Evolutionary conservation across 805 yeast genomes (phyloP).

Genomic region (Maudiozyma turicensis): DNA sequence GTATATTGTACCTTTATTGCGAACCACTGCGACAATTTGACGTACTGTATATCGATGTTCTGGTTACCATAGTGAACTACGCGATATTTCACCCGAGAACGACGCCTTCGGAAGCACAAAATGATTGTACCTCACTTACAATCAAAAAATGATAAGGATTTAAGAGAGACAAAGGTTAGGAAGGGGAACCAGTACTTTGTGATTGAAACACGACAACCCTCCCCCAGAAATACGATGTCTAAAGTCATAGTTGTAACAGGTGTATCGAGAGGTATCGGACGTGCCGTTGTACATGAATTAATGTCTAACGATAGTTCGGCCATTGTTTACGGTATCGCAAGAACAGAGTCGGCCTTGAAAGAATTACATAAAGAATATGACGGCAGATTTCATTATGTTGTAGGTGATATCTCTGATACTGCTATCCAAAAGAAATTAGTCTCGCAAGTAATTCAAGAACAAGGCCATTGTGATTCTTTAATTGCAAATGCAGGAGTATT

Average conservation of each 20-base stretch:
- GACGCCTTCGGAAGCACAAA: too few species aligned
- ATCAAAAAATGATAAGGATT: too few species aligned
- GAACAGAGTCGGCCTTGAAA: conserved; percentile 43
- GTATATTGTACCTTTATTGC: too few species aligned
- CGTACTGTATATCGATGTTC: too few species aligned
- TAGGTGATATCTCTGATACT: conserved; percentile 51
- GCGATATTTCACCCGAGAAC: too few species aligned
- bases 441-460: conserved; percentile 35
- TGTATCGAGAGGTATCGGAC: conserved; percentile 72
- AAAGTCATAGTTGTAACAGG: conserved; percentile 46
- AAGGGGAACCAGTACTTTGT: neutral
- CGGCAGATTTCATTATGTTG: conserved; percentile 40
- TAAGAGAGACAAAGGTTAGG: too few species aligned
- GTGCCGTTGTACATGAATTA: conserved; percentile 54
- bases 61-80: too few species aligned
- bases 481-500: conserved; percentile 78
- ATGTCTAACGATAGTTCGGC: conserved; percentile 32
- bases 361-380: conserved; percentile 38
- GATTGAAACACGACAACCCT: neutral
- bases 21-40: too few species aligned
- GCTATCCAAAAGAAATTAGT: conserved; percentile 30
- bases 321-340: conserved; percentile 54
- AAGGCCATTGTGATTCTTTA: conserved; percentile 52
- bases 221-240: conserved; percentile 5
- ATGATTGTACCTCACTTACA: too few species aligned